Evolutionary conservation across 2,329 filamentous ascomycete species (phyloP).

Genomic region (Monosporascus sp.): DNA sequence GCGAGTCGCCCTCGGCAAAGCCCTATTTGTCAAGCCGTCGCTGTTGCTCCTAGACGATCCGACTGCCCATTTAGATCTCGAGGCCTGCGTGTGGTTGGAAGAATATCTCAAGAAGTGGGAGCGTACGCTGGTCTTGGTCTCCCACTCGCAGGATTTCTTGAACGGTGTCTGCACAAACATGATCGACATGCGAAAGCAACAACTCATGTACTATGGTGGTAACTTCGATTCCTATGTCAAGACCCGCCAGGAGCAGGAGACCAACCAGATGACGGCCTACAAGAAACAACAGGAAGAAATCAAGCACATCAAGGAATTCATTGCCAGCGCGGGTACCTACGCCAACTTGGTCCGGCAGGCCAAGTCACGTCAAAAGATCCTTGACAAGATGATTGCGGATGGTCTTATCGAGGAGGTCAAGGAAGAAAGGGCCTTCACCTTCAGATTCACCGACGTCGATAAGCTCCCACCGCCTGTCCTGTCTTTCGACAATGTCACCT

Average conservation of each 20-base stretch:
- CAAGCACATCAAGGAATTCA: conserved; percentile 99
- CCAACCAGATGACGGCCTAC: conserved; percentile 99
- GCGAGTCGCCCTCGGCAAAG: conserved; percentile 96
- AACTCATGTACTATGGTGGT: conserved; percentile 96
- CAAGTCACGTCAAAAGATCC: conserved; percentile 98
- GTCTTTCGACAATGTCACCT: conserved; percentile 94
- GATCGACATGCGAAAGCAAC: conserved; percentile 92
- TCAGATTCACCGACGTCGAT: conserved; percentile 97
- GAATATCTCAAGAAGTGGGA: conserved; percentile 99
- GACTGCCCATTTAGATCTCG: conserved; percentile 97
- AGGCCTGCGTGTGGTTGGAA: conserved; percentile 99
- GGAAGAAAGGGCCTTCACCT: conserved; percentile 85
- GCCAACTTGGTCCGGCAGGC: conserved; percentile 98
- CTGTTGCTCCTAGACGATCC: conserved; percentile 95
- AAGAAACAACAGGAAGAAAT: conserved; percentile 99
- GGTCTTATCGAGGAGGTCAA: conserved; percentile 92
- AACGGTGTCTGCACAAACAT: conserved; percentile 98
- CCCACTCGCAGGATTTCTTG: conserved; percentile 97
- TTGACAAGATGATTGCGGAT: conserved; percentile 99
- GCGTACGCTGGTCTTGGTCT: conserved; percentile 90
- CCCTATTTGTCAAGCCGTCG: conserved; percentile 96
- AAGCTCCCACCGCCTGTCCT: conserved; percentile 98
- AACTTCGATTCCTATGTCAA: conserved; percentile 99
- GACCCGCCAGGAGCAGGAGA: conserved; percentile 89
- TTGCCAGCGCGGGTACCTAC: conserved; percentile 98